These are phyloP conservation scores for Neospermospora avenae DNA, from an alignment of 2,329 filamentous ascomycete genomes.

Conservation along the genomic window DNA sequence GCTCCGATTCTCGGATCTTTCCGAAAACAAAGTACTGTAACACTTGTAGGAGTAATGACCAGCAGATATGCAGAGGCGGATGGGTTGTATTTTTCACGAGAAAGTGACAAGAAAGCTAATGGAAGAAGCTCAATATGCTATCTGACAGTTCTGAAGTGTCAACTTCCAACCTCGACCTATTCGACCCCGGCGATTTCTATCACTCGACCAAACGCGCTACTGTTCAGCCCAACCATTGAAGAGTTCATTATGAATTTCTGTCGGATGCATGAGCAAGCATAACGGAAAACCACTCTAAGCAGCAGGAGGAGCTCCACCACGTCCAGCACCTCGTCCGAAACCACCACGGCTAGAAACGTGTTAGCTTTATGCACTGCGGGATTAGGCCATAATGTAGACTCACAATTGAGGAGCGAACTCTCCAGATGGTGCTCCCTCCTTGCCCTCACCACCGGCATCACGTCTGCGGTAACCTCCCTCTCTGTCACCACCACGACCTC, in stretches of 20 bases:
- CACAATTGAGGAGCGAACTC: slow-evolving; percentile 90
- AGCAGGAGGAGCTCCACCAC: slow-evolving; percentile 66
- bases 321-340: slow-evolving; percentile 71
- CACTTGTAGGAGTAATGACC: background rate
- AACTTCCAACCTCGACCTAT: slow-evolving; percentile 44
- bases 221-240: slow-evolving; percentile 42
- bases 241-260: slow-evolving; percentile 30
- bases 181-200: slow-evolving; percentile 46
- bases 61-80: background rate
- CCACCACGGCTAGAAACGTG: slow-evolving; percentile 66
- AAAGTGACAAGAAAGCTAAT: slow-evolving; percentile 25
- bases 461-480: slow-evolving; percentile 92
- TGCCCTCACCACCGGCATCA: slow-evolving; percentile 76
- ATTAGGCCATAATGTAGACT: slow-evolving; percentile 38
- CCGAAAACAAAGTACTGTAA: background rate
- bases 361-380: slow-evolving; percentile 35
- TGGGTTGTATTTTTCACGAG: slow-evolving; percentile 20
- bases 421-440: slow-evolving; percentile 89
- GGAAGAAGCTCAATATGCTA: slow-evolving; percentile 39
- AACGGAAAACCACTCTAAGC: slow-evolving; percentile 32
- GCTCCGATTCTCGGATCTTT: background rate
- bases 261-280: slow-evolving; percentile 37
- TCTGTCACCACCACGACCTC: slow-evolving; percentile 64
- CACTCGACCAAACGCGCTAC: slow-evolving; percentile 48
- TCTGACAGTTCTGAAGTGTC: slow-evolving; percentile 40